Conservation (phyloP, 1,284 basidiomycete genomes). For the Agaricales sp. region DNA sequence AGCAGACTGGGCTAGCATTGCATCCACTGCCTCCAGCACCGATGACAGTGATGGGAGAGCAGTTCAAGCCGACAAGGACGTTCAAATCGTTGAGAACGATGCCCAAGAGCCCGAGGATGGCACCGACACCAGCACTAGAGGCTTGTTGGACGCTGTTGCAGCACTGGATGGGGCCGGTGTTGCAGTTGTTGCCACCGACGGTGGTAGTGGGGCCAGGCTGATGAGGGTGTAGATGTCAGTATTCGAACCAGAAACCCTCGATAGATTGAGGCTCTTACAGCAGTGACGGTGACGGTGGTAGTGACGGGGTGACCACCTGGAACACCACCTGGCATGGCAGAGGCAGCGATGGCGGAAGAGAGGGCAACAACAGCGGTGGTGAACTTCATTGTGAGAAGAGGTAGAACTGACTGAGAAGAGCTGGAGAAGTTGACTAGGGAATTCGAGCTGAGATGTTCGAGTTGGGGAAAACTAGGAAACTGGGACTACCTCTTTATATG, state of each 20-base stretch:
- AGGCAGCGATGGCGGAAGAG: slow-evolving; percentile 13
- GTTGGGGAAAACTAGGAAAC: no score
- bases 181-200: slow-evolving; percentile 20
- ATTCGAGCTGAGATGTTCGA: no score
- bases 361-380: no score
- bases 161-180: slow-evolving; percentile 17
- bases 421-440: no score
- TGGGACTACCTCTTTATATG: no score
- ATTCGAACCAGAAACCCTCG: no score
- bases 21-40: slow-evolving; percentile 21
- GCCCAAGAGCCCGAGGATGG: slow-evolving; percentile 19
- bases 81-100: slow-evolving; percentile 18
- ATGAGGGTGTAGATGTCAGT: slow-evolving; percentile 1
- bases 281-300: slow-evolving; percentile 14
- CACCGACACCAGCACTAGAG: slow-evolving; percentile 12
- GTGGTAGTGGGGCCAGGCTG: slow-evolving; percentile 10
- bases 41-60: slow-evolving; percentile 20
- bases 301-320: no score
- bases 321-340: slow-evolving; percentile 17
- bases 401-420: no score
- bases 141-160: no score
- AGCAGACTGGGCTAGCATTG: slow-evolving; percentile 25
- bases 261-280: no score
- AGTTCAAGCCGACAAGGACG: slow-evolving; percentile 19
- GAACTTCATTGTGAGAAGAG: no score